These are phyloP conservation scores for Chaetomium tenue DNA, from an alignment of 495 filamentous ascomycete genomes.

Conservation along the genomic window DNA sequence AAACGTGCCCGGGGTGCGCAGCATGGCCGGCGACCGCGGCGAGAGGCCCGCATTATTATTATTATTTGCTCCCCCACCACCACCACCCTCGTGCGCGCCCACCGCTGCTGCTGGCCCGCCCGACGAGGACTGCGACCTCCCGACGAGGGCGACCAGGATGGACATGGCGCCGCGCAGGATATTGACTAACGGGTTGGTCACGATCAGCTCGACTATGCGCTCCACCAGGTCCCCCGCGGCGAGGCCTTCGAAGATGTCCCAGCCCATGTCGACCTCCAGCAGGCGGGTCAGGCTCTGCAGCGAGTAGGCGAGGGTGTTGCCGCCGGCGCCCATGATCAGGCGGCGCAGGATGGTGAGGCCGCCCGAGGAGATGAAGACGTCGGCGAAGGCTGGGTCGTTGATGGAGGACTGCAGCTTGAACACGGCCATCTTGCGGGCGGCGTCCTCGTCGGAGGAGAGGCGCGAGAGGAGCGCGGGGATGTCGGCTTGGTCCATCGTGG, in stretches of 20 bases:
- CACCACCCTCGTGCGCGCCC: neutral
- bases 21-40: conserved; percentile 14
- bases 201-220: conserved; percentile 87
- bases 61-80: too few species aligned
- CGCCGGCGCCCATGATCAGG: conserved; percentile 75
- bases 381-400: conserved; percentile 93
- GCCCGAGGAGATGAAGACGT: conserved; percentile 88
- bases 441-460: conserved; percentile 66
- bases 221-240: conserved; percentile 54
- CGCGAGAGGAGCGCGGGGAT: conserved; percentile 56
- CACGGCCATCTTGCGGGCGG: conserved; percentile 95
- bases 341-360: conserved; percentile 77
- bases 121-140: conserved; percentile 63
- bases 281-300: conserved; percentile 81
- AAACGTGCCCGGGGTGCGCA: conserved; percentile 55
- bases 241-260: conserved; percentile 68
- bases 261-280: conserved; percentile 95
- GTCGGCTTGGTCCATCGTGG: conserved; percentile 52
- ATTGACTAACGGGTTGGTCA: conserved; percentile 94
- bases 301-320: conserved; percentile 94
- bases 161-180: conserved; percentile 96
- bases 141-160: conserved; percentile 88
- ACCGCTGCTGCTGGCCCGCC: neutral
- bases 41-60: neutral
- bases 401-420: conserved; percentile 96